Base-by-base conservation (phyloP, 495 filamentous ascomycete species). In the Letharia lupina region DNA sequence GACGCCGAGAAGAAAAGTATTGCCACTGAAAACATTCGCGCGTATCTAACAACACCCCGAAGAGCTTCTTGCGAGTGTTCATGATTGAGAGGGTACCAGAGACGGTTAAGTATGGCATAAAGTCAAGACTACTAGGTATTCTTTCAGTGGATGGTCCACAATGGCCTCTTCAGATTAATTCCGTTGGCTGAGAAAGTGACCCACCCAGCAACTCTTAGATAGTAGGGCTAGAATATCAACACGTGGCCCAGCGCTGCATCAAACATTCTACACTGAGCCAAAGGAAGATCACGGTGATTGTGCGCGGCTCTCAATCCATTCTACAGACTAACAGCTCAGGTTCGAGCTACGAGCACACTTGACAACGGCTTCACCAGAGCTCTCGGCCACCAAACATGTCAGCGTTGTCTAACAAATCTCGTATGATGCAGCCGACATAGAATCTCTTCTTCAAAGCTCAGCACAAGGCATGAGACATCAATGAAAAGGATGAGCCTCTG, bases 401-500 rank as follows among this genome's bases (percentile, higher is more conserved):
- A 39, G 37, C 37, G 37, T 39, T 39, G 37, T 39, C 37, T 39
- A 8, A 8, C 37, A 1, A 39, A 39, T 39, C 0, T 4, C 37
- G 0, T 39, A 39, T 39, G 1, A 39, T 1, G 37, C 37, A 39
- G 37, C 37, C 37, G 8, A 39, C 0, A 39, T 8, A 39, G 37
- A 39, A 39, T 39, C 74, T 77, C 79, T 83, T 83, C 82, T 83
- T 79, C 82, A 81, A 77, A 40, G 59, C 74, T 70, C 69, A 70
- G 76, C 79, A 70, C 41, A 78, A 75, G 79, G 67, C 80, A 63
- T 73, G 70, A 72, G 66, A 16, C 31, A 69, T 77, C 76, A 77
- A 87, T 82, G 80, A 84, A 85, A 84, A 85, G 79, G 75, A 75
- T 75, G 64, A 54, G 37, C 45, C 64, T 70, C 70, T 67, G 76